A percentile compares a stretch with the other conserved stretches of the same genome.
Conservation (phyloP, 2,329 filamentous ascomycete species). For the Plenodomus tracheiphilus region DNA sequence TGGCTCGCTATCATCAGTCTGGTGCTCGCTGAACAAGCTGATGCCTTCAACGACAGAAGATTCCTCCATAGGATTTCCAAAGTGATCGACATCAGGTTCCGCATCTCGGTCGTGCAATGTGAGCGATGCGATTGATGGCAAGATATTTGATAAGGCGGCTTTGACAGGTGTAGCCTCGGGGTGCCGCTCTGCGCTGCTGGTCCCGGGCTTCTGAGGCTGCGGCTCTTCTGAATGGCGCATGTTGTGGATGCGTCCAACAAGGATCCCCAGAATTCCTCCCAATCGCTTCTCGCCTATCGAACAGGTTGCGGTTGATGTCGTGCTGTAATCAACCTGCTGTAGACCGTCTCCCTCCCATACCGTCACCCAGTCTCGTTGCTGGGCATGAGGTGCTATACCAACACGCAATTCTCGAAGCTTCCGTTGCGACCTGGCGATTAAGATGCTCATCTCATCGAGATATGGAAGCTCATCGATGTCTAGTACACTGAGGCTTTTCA, state of each 20-base stretch:
- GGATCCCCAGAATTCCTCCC: slow-evolving; percentile 69
- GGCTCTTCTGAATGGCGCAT: slow-evolving; percentile 46
- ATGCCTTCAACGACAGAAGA: slow-evolving; percentile 27
- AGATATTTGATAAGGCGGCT: slow-evolving; percentile 10
- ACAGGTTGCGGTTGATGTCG: slow-evolving; percentile 55
- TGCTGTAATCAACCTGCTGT: slow-evolving; percentile 65
- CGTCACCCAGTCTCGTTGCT: slow-evolving; percentile 59
- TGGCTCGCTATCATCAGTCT: slow-evolving; percentile 14
- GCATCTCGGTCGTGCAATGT: slow-evolving; percentile 34
- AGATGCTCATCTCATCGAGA: slow-evolving; percentile 77
- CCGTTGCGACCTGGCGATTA: slow-evolving; percentile 71
- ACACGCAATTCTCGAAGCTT: slow-evolving; percentile 72
- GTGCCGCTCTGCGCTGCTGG: slow-evolving; percentile 18
- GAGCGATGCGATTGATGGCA: slow-evolving; percentile 22
- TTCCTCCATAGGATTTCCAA: slow-evolving; percentile 30
- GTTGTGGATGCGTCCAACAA: slow-evolving; percentile 70
- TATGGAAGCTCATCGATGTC: slow-evolving; percentile 84
- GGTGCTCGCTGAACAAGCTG: slow-evolving; percentile 25
- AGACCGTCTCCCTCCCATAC: slow-evolving; percentile 66
- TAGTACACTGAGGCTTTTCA: slow-evolving; percentile 75
- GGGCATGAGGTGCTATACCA: slow-evolving; percentile 65
- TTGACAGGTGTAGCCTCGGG: slow-evolving; percentile 24
- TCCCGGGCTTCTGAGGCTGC: slow-evolving; percentile 9
- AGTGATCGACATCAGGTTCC: slow-evolving; percentile 32
- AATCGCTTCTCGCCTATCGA: slow-evolving; percentile 64